Base-by-base conservation (phyloP, 768 basidiomycete species). In the Psilocybe cyanescens region DNA sequence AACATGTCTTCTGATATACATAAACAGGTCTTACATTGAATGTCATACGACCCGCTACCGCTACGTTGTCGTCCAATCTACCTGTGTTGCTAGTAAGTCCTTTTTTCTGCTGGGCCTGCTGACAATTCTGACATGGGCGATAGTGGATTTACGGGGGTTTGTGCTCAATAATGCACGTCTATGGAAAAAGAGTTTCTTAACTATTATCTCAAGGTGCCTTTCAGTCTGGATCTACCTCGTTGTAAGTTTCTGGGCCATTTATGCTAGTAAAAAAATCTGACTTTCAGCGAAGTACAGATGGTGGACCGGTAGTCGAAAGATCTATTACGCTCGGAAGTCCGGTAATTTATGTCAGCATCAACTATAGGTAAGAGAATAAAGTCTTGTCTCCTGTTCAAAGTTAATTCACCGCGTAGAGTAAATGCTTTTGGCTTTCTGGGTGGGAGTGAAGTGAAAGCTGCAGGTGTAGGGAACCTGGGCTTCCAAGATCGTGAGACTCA, bases 381-480 rank as follows among this genome's bases (percentile, higher is more conserved):
- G 11, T 44, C n/a, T 47, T 49, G 8, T 30, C 47, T 49, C 47
- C 5, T 24, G 17, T n/a, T 49, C n/a, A 11, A 24, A 49, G 17
- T 12, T n/a, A 49, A 47, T 16, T 47, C 16, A 19, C 24, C 45
- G 24, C 16, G 1, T n/a, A 31, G 8, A 9, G 24, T 14, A 2
- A 28, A 37, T 8, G 48, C 11, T 3, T 80, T 84, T 50, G 84
- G 85, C 2, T 87, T 86, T 70, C 60, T 86, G 44, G 78, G 79
- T 0, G 74, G 83, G 44, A 75, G 79, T 60, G 84, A 87, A 73
- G 79, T 86, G 1, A 80, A 78, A 49, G 75, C 72, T 3, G 85
- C 80, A 2, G 81, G 81, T 1, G 75, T 83, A 8, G 85, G 83
- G 0, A 91, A 90, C 67, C 75, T 88, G 24, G 89, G 89, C n/a